phyloP scores from a whole-genome alignment of 2,329 filamentous ascomycete genomes.

The Corinectria fuckeliana region DNA sequence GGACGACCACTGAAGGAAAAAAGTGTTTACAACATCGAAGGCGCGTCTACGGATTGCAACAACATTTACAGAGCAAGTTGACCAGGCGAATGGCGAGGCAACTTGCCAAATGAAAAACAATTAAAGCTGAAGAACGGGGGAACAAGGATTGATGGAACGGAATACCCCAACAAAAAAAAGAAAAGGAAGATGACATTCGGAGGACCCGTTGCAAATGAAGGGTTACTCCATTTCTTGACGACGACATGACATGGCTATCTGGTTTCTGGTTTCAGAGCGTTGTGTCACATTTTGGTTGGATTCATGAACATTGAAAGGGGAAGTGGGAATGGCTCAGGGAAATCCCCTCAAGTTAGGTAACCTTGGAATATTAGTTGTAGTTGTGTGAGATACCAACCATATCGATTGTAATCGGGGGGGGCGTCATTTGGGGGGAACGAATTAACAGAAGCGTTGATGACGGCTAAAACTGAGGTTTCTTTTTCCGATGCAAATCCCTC shows the following conservation, averaged over 20 bases:
- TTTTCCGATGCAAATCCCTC: no score
- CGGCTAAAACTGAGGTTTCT: neutral
- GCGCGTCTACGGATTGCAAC: conserved; percentile 27
- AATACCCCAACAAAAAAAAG: conserved; percentile 22
- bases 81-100: conserved; percentile 16
- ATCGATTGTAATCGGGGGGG: conserved; percentile 27
- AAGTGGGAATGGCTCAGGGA: conserved; percentile 19
- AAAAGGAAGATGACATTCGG: conserved; percentile 14
- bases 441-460: conserved; percentile 4
- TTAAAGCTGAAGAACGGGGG: conserved; percentile 17
- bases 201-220: conserved; percentile 28
- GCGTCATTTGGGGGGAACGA: conserved; percentile 13
- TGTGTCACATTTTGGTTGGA: conserved; percentile 34
- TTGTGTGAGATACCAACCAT: conserved; percentile 39
- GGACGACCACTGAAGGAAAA: conserved; percentile 12
- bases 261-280: conserved; percentile 37
- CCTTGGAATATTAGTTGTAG: conserved; percentile 31
- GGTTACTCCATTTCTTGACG: conserved; percentile 38
- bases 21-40: conserved; percentile 21
- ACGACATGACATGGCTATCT: conserved; percentile 42
- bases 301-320: conserved; percentile 27
- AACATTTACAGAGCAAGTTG: conserved; percentile 2
- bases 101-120: conserved; percentile 25
- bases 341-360: conserved; percentile 31
- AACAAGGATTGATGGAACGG: conserved; percentile 10